These are phyloP conservation scores for Cryptococcus wingfieldii DNA, from an alignment of 1,284 basidiomycete genomes.

Conservation along the genomic window DNA sequence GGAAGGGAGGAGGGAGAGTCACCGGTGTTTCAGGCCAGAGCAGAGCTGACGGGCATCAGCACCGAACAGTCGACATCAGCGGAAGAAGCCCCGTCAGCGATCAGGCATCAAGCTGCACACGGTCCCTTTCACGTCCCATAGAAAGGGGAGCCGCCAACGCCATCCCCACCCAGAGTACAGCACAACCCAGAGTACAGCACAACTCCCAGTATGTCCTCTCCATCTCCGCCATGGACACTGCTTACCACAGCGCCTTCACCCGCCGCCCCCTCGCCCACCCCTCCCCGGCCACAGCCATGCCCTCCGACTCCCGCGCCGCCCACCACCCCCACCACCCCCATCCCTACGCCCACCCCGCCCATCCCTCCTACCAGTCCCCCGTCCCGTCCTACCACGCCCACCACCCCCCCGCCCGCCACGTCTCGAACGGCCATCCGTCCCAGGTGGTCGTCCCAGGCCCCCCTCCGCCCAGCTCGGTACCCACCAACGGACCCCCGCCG, in stretches of 20 bases:
- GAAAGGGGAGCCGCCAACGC: no score
- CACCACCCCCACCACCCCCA: constrained; percentile 10
- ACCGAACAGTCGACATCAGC: no score
- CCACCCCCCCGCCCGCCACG: constrained; percentile 22
- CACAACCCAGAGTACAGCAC: no score
- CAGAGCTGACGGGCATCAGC: no score
- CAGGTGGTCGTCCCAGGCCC: constrained; percentile 19
- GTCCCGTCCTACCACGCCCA: constrained; percentile 14
- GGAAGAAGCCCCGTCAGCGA: no score
- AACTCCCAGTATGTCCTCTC: no score
- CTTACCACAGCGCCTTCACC: background rate
- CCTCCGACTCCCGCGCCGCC: constrained; percentile 12
- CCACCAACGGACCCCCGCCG: constrained; percentile 12
- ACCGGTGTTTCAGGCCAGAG: no score
- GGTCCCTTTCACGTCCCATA: no score
- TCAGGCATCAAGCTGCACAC: no score
- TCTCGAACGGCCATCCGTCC: constrained; percentile 25
- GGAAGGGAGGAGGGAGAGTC: no score
- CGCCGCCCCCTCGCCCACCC: constrained; percentile 1
- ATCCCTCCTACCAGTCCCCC: constrained; percentile 11
- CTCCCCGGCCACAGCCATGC: constrained; percentile 6
- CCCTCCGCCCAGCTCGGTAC: constrained; percentile 18
- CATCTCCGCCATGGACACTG: background rate
- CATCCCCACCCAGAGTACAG: no score
- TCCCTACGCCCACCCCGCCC: constrained; percentile 4